A percentile compares a stretch with the other conserved stretches of the same genome.
These are phyloP conservation scores for Colletotrichum godetiae DNA, from an alignment of 2,329 filamentous ascomycete species.

Conservation along the genomic window DNA sequence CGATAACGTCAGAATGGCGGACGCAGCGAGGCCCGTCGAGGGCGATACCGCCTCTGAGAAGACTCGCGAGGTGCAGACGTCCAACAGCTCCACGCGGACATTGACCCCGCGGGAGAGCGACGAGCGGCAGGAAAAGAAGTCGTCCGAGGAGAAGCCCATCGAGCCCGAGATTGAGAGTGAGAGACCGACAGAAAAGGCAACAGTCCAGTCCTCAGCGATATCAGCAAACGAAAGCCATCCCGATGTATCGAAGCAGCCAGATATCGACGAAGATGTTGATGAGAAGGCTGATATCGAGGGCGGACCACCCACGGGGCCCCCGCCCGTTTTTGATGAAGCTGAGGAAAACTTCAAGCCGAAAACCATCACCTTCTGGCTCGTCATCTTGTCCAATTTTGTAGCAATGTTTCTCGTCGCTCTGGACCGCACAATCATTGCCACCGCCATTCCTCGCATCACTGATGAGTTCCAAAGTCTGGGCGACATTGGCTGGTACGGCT, in stretches of 20 bases:
- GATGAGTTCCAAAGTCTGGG: conserved; percentile 67
- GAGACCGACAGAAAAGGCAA: not conserved
- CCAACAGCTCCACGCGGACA: conserved; percentile 31
- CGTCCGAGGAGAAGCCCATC: not conserved
- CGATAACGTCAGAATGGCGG: conserved; percentile 12
- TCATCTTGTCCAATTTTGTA: conserved; percentile 64
- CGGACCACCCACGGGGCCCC: not conserved
- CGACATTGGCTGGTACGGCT: conserved; percentile 74
- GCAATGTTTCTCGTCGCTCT: conserved; percentile 69
- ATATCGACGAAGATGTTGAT: conserved; percentile 21
- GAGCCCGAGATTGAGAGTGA: not conserved
- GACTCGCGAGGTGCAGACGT: not conserved
- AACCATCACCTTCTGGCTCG: conserved; percentile 66
- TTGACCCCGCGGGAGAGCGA: conserved; percentile 27
- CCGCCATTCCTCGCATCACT: conserved; percentile 65
- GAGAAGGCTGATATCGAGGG: conserved; percentile 29
- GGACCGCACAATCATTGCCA: conserved; percentile 67
- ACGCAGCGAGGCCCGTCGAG: conserved; percentile 6
- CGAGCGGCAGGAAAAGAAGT: conserved; percentile 17
- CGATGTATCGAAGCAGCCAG: conserved; percentile 20
- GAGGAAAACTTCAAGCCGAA: conserved; percentile 61
- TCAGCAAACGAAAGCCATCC: conserved; percentile 19
- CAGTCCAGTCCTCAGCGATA: conserved; percentile 10
- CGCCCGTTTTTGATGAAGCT: conserved; percentile 27
- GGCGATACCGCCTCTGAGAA: conserved; percentile 4